A percentile compares a stretch with the other conserved stretches of the same genome.
Evolutionary conservation across 129 eudicot species (phyloP).

Genomic region (Lactuca sativa): DNA sequence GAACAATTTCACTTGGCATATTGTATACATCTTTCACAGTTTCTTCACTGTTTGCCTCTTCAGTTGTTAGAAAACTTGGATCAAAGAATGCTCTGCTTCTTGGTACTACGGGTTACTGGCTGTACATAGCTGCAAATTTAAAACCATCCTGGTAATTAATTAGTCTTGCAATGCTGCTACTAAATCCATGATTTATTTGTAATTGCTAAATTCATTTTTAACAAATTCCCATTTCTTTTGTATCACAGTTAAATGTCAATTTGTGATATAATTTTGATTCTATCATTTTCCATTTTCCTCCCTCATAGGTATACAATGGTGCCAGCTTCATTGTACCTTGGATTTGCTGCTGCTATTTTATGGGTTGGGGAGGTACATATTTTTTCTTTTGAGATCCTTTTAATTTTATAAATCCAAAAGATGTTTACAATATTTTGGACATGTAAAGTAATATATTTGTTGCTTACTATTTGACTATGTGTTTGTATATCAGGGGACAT

Average conservation of each 20-base stretch:
- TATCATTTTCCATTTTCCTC: slow-evolving; percentile 20
- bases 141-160: slow-evolving; percentile 64
- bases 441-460: background rate
- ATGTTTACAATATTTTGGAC: background rate
- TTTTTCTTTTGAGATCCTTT: slow-evolving; percentile 11
- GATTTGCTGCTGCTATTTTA: slow-evolving; percentile 91
- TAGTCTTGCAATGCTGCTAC: slow-evolving; percentile 15
- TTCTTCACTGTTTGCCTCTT: slow-evolving; percentile 69
- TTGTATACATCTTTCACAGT: slow-evolving; percentile 85
- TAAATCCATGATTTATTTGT: background rate
- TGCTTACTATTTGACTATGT: slow-evolving; percentile 16
- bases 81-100: slow-evolving; percentile 78
- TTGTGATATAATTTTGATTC: slow-evolving; percentile 1
- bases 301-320: slow-evolving; percentile 84
- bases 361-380: slow-evolving; percentile 91
- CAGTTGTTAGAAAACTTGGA: slow-evolving; percentile 75
- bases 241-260: background rate
- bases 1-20: slow-evolving; percentile 91
- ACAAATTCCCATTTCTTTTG: slow-evolving; percentile 1
- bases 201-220: background rate
- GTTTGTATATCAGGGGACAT: slow-evolving; percentile 71
- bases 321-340: slow-evolving; percentile 90
- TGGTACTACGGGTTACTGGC: slow-evolving; percentile 97
- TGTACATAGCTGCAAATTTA: slow-evolving; percentile 91
- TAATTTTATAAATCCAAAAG: background rate